Conservation (phyloP, 2,329 filamentous ascomycete genomes). For the Neofusicoccum parvum region DNA sequence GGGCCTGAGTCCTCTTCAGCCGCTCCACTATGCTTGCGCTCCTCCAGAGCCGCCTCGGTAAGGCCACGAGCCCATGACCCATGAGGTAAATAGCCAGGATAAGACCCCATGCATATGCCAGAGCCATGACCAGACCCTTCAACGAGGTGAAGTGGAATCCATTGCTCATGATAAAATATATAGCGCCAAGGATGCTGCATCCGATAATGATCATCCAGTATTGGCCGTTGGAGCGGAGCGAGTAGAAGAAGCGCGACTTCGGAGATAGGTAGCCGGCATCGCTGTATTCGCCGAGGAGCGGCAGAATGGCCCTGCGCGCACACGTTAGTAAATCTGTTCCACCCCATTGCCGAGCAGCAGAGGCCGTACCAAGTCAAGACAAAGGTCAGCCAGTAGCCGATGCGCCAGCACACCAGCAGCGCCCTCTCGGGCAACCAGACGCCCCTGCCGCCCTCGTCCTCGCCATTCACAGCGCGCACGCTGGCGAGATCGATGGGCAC, state of each 20-base stretch:
- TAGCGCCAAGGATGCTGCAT: constrained; percentile 68
- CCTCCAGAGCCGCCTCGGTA: constrained; percentile 79
- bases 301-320: constrained; percentile 76
- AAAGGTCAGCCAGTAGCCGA: constrained; percentile 97
- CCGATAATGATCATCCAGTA: constrained; percentile 83
- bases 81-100: constrained; percentile 93
- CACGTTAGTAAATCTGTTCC: constrained; percentile 3
- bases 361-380: constrained; percentile 78
- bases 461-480: constrained; percentile 64
- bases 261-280: constrained; percentile 92
- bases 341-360: background rate
- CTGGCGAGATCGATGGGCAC: constrained; percentile 96
- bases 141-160: constrained; percentile 72
- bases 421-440: constrained; percentile 83
- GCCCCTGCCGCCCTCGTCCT: constrained; percentile 71
- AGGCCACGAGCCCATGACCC: constrained; percentile 92
- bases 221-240: constrained; percentile 80
- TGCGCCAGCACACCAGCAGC: constrained; percentile 86
- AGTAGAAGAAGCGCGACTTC: constrained; percentile 78
- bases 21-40: constrained; percentile 76
- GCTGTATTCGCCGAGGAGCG: constrained; percentile 89
- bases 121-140: constrained; percentile 85
- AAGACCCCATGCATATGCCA: constrained; percentile 93
- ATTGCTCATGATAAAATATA: constrained; percentile 82
- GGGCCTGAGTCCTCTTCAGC: constrained; percentile 72